Percentiles rank a stretch among this genome's conserved stretches.
Evolutionary conservation across 2,329 filamentous ascomycete species (phyloP).

Genomic region (Geoglossum cookeanum): DNA sequence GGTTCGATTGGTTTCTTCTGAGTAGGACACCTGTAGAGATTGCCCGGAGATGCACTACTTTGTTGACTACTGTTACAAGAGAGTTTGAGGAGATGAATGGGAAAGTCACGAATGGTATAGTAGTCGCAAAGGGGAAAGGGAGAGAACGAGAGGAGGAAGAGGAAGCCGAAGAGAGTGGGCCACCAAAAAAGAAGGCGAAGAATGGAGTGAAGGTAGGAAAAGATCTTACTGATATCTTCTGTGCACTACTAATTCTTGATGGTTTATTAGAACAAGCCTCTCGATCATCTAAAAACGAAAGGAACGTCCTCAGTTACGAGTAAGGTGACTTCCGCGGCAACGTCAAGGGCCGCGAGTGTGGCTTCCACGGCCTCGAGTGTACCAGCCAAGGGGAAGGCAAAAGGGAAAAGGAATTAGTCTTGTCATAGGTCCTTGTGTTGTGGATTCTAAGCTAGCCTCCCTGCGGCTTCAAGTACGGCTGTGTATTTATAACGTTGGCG

Average conservation of each 20-base stretch:
- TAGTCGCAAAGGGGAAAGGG: constrained; percentile 47
- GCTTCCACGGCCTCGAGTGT: constrained; percentile 48
- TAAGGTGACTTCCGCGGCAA: constrained; percentile 58
- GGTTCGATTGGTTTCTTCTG: constrained; percentile 99
- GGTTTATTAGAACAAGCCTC: constrained; percentile 2
- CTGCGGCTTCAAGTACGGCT: background rate
- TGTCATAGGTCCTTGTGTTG: background rate
- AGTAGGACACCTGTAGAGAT: constrained; percentile 87
- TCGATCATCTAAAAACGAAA: constrained; percentile 42
- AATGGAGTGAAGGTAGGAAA: constrained; percentile 63
- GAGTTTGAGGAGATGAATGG: constrained; percentile 61
- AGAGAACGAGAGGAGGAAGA: constrained; percentile 76
- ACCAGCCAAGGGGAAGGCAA: constrained; percentile 28
- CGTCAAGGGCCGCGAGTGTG: constrained; percentile 77
- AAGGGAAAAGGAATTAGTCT: constrained; percentile 28
- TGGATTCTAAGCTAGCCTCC: background rate
- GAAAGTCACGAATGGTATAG: constrained; percentile 39
- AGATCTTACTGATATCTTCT: constrained; percentile 7
- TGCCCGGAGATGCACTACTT: constrained; percentile 75
- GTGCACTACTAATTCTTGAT: constrained; percentile 4
- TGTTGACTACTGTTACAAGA: constrained; percentile 83
- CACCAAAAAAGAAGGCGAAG: constrained; percentile 91
- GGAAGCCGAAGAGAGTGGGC: constrained; percentile 57
- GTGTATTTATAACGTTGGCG: background rate
- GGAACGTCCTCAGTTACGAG: constrained; percentile 51